These are phyloP conservation scores for Scenedesmus sp. DNA, from an alignment of 163 green algal species.

Conservation along the genomic window DNA sequence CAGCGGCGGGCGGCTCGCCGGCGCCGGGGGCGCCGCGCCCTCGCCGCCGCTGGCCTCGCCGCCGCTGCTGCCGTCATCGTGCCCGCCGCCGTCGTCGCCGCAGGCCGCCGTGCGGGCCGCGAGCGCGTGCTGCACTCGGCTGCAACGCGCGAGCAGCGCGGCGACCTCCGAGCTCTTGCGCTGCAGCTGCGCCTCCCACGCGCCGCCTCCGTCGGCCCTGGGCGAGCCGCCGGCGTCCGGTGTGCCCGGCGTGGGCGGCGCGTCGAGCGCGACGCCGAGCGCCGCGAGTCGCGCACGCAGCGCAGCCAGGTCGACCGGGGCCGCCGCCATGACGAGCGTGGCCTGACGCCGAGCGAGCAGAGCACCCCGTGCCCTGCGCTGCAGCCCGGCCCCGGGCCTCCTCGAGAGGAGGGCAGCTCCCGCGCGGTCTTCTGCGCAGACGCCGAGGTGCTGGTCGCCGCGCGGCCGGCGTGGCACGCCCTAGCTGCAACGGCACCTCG, in stretches of 20 bases:
- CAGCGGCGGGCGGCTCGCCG: neutral
- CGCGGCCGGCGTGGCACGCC: too few species aligned
- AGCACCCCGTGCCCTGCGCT: too few species aligned
- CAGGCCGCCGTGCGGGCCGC: too few species aligned
- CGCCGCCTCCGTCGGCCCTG: neutral
- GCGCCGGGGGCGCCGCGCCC: neutral
- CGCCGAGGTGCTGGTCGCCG: too few species aligned
- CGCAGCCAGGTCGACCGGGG: constrained; percentile 30
- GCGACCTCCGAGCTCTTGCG: constrained; percentile 10
- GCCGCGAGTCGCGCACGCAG: constrained; percentile 24
- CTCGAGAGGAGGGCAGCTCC: neutral
- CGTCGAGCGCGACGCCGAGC: constrained; percentile 30
- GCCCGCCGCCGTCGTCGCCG: neutral
- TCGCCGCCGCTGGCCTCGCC: neutral
- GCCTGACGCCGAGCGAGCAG: neutral
- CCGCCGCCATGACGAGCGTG: neutral
- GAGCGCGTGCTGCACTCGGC: constrained; percentile 25
- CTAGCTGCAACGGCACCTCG: too few species aligned
- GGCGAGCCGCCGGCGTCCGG: too few species aligned
- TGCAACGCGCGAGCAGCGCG: constrained; percentile 30
- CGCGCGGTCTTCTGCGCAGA: neutral
- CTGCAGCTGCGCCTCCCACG: neutral
- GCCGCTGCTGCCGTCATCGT: neutral
- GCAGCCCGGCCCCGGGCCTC: too few species aligned
- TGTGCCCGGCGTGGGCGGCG: neutral